phyloP scores from a whole-genome alignment of 1,284 basidiomycete genomes.

The Coriolopsis trogii region DNA sequence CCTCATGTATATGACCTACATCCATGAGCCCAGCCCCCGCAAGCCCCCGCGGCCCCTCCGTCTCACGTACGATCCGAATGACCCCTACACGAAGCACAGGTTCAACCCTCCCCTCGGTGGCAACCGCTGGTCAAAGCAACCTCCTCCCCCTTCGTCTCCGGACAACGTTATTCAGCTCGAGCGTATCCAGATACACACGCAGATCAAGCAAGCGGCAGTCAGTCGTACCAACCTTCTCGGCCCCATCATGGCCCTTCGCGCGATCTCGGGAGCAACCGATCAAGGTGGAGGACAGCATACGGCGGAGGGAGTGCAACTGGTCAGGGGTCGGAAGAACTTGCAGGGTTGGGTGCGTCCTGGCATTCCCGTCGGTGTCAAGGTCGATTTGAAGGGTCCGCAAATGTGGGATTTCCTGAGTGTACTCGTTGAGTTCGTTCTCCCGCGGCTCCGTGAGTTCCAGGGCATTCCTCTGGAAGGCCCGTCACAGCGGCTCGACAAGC shows the following conservation, averaged over 20 bases:
- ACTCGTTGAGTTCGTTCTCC: conserved; percentile 93
- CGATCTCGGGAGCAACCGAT: conserved; percentile 84
- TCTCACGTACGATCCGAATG: conserved; percentile 73
- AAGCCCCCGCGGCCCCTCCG: conserved; percentile 60
- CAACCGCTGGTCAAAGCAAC: conserved; percentile 64
- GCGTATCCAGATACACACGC: conserved; percentile 82
- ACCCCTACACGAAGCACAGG: conserved; percentile 81
- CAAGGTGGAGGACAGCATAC: conserved; percentile 70
- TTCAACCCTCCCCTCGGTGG: conserved; percentile 78
- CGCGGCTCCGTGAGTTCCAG: conserved; percentile 88
- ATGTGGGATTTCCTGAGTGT: conserved; percentile 95
- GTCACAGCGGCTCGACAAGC: conserved; percentile 62
- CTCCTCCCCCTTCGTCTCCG: conserved; percentile 62
- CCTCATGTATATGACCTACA: conserved; percentile 95
- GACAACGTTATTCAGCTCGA: conserved; percentile 80
- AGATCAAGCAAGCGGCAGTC: conserved; percentile 78
- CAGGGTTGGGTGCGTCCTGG: conserved; percentile 88
- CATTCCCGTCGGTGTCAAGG: conserved; percentile 86
- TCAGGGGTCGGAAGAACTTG: conserved; percentile 78
- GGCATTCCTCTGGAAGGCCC: conserved; percentile 78
- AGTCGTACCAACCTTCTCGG: conserved; percentile 83
- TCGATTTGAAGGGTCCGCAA: conserved; percentile 85
- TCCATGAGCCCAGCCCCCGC: conserved; percentile 63
- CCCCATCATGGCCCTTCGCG: conserved; percentile 85
- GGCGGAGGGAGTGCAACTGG: conserved; percentile 79